phyloP scores from a whole-genome alignment of 371 early-diverging fungal species.

The Umbelopsis sp. region DNA sequence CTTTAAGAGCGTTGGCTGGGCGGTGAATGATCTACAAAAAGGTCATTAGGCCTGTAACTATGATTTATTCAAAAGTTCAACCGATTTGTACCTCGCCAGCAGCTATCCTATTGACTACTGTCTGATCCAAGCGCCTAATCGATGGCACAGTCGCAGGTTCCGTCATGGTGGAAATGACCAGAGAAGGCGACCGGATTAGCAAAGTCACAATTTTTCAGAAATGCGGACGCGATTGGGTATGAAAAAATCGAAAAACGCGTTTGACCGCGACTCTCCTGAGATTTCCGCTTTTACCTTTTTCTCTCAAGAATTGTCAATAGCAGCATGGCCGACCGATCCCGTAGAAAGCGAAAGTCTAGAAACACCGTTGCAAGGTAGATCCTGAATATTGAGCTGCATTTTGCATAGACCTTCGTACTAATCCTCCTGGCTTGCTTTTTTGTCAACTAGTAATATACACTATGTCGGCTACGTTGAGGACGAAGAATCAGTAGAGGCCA shows the following conservation, averaged over 20 bases:
- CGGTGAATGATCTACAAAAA: slow-evolving; percentile 84
- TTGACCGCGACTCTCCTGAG: background rate
- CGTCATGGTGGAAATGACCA: background rate
- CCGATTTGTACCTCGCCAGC: slow-evolving; percentile 82
- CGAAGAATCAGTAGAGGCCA: slow-evolving; percentile 91
- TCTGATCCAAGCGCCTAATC: slow-evolving; percentile 73
- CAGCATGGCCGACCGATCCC: slow-evolving; percentile 48
- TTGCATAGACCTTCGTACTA: background rate
- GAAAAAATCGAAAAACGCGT: slow-evolving; percentile 13
- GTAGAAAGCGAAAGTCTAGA: slow-evolving; percentile 47
- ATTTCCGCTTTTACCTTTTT: background rate
- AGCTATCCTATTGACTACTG: slow-evolving; percentile 92
- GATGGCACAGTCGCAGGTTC: slow-evolving; percentile 26
- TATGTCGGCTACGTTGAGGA: slow-evolving; percentile 97
- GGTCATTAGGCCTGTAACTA: too few relatives aligned
- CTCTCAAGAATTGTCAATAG: background rate
- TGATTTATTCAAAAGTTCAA: background rate
- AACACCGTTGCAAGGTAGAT: slow-evolving; percentile 33
- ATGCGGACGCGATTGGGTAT: background rate
- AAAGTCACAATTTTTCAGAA: slow-evolving; percentile 12
- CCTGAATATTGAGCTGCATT: background rate
- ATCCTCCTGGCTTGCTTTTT: background rate
- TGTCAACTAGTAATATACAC: slow-evolving; percentile 69
- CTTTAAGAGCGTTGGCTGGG: slow-evolving; percentile 96
- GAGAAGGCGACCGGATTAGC: background rate